phyloP scores from a whole-genome alignment of 2,329 filamentous ascomycete genomes.

The Aureobasidium namibiae region DNA sequence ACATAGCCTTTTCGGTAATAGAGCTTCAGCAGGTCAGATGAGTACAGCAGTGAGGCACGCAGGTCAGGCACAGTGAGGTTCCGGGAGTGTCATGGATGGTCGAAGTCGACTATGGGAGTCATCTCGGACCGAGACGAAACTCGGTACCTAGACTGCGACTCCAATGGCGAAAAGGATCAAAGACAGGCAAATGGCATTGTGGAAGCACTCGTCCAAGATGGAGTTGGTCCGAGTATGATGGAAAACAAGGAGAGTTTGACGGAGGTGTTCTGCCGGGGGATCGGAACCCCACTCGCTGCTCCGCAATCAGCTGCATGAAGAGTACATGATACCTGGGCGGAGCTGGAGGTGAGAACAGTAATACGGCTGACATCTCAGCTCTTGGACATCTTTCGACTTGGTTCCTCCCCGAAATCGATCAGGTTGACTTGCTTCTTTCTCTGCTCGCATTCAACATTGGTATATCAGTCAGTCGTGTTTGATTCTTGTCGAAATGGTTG shows the following conservation, averaged over 20 bases:
- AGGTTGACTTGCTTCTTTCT: background rate
- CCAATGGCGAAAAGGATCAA: background rate
- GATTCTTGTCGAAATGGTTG: background rate
- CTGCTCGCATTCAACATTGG: background rate
- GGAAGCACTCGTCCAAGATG: background rate
- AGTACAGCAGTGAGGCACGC: background rate
- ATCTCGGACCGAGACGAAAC: background rate
- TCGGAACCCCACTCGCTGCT: slow-evolving; percentile 7
- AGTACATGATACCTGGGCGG: background rate
- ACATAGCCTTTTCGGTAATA: background rate
- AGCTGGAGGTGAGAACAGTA: background rate
- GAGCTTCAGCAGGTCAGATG: background rate
- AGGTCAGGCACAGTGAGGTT: background rate
- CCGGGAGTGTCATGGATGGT: background rate
- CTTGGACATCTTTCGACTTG: background rate
- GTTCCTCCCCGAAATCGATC: background rate
- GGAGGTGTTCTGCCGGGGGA: background rate
- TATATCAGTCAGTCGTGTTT: background rate
- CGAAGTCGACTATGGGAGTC: background rate
- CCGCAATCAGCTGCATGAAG: background rate
- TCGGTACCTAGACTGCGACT: background rate
- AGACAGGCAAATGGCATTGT: background rate
- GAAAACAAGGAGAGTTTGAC: background rate
- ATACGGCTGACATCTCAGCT: slow-evolving; percentile 1
- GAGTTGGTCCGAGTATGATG: background rate